phyloP scores from a whole-genome alignment of 2,329 filamentous ascomycete genomes.

The Alternaria gaisen region DNA sequence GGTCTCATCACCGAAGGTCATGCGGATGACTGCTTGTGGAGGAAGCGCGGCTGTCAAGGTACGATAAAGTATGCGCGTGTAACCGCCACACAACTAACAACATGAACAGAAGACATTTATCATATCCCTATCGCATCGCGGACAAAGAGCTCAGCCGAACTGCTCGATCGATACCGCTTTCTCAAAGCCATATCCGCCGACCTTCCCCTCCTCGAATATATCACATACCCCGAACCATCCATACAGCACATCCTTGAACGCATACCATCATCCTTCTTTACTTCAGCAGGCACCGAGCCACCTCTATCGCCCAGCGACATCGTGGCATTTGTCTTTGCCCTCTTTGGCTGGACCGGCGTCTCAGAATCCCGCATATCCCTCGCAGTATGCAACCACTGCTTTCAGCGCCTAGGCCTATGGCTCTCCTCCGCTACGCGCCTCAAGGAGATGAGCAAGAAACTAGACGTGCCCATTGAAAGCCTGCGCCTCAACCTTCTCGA shows the following conservation, averaged over 20 bases:
- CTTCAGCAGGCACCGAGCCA: slow-evolving; percentile 20
- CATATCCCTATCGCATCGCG: slow-evolving; percentile 59
- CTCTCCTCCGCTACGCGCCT: slow-evolving; percentile 68
- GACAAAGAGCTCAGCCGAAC: slow-evolving; percentile 48
- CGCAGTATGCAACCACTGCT: slow-evolving; percentile 83
- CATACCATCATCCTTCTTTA: slow-evolving; percentile 39
- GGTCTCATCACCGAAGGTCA: slow-evolving; percentile 79
- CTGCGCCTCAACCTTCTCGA: slow-evolving; percentile 50
- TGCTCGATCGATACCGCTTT: slow-evolving; percentile 53
- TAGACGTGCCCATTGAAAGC: slow-evolving; percentile 38
- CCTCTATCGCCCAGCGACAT: slow-evolving; percentile 33
- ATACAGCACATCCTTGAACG: slow-evolving; percentile 38
- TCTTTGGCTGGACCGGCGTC: slow-evolving; percentile 62
- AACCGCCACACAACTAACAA: slow-evolving; percentile 26
- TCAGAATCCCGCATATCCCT: slow-evolving; percentile 73
- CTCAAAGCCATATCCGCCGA: slow-evolving; percentile 46
- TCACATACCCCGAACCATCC: slow-evolving; percentile 43
- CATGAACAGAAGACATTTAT: slow-evolving; percentile 66
- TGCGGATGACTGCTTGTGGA: slow-evolving; percentile 84
- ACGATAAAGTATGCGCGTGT: slow-evolving; percentile 19
- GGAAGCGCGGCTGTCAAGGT: slow-evolving; percentile 87
- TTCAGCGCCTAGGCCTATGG: slow-evolving; percentile 90
- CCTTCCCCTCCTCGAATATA: slow-evolving; percentile 45
- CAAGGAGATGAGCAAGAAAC: slow-evolving; percentile 47
- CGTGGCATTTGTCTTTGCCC: slow-evolving; percentile 46